Evolutionary conservation across 805 yeast species (phyloP), one percentile per base, ranked within the genome.

Genomic region (Cyberlindnera americana): DNA sequence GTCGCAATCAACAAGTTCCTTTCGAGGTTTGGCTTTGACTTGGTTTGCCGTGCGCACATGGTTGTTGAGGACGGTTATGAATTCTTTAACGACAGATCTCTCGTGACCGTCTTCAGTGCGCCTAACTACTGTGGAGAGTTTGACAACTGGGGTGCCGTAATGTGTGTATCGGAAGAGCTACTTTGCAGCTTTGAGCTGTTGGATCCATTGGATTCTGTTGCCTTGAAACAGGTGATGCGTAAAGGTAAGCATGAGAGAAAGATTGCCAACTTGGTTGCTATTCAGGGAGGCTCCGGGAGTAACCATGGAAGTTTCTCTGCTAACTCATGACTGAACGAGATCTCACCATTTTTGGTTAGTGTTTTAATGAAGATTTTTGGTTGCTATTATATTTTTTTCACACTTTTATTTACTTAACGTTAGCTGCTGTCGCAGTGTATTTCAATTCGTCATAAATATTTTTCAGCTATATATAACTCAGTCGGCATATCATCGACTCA

Each of bases 101-200:
- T 93, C 46, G 96, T 90, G 11, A 93, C 99, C 0, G 97, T 93
- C 9, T 93, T 98, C 96, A 79, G 89, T 13, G 99, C 98, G 1
- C 99, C 99, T 1, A 93, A 93, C 59, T 93, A 93, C 61, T 93
- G 99, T 64, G 50, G 73, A 29, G 73, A 68, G 44, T 68, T 68
- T 34, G 72, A 89, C 60, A 88, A 88, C 55, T 88, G 96, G 96
- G 96, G 96, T 18, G 99, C 99, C 2, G 97, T 91, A 5, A 91
- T 91, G 98, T 81, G 95, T 52, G 98, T 91, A 13, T 78, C 87
- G 47, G 96, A 91, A 48, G 97, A 91, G 53, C 70, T 91, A 49
- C 68, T 93, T 41, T 91, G 99, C 63, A 83, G 93, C 46, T 91
- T 91, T 63, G 99, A 91, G 62, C 73, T 91, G 39, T 70, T 91